Conservation (phyloP, 441 rosid genomes). For the Bocquillonia castaneifolia region DNA sequence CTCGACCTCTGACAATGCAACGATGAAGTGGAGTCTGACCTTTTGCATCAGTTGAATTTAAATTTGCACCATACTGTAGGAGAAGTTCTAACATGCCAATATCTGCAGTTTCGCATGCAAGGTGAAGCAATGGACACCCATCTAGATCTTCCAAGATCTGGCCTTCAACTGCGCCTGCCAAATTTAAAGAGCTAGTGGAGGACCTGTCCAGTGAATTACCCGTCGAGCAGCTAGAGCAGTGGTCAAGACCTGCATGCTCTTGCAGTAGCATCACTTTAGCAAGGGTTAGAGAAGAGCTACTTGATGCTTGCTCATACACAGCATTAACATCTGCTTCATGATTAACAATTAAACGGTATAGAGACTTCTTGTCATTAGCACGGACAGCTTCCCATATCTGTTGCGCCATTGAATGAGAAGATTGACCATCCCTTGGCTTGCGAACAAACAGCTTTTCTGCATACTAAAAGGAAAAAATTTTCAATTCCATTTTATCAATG, state of each 20-base stretch:
- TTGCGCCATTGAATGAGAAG: constrained; percentile 50
- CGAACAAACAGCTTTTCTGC: constrained; percentile 89
- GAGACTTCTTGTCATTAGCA: constrained; percentile 86
- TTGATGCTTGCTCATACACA: constrained; percentile 55
- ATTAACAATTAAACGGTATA: constrained; percentile 75
- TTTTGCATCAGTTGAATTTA: constrained; percentile 65
- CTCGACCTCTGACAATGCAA: constrained; percentile 60
- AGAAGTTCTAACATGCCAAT: constrained; percentile 98
- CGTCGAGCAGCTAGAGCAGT: constrained; percentile 45
- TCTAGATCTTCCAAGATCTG: constrained; percentile 48
- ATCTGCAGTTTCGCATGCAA: constrained; percentile 95
- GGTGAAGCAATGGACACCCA: constrained; percentile 87
- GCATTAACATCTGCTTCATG: constrained; percentile 70
- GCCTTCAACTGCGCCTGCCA: constrained; percentile 43
- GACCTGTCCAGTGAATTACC: constrained; percentile 64
- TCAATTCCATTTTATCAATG: constrained; percentile 6
- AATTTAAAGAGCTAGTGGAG: constrained; percentile 52
- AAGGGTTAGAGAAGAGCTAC: constrained; percentile 63
- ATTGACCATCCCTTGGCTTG: constrained; percentile 56
- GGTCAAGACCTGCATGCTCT: constrained; percentile 60
- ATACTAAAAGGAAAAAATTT: constrained; percentile 49
- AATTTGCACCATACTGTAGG: constrained; percentile 87
- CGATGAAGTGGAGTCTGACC: constrained; percentile 83
- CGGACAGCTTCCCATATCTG: constrained; percentile 92
- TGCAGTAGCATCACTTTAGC: constrained; percentile 79